Evolutionary conservation across 495 filamentous ascomycete species (phyloP).

Genomic region (Daldinia caldariorum): DNA sequence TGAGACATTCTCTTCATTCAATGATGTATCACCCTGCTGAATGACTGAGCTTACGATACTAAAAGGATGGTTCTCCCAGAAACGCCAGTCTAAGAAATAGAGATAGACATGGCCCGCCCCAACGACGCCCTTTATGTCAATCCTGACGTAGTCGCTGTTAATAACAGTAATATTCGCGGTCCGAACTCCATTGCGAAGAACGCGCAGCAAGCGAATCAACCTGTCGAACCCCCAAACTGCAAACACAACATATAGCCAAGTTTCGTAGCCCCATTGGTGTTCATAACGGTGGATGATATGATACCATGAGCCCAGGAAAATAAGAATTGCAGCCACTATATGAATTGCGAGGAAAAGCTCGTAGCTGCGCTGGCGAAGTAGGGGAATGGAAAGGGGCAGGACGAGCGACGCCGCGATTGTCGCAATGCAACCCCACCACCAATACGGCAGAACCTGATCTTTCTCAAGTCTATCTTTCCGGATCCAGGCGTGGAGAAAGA

Average conservation of each 20-base stretch:
- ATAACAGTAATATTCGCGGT: constrained; percentile 41
- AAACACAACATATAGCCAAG: constrained; percentile 51
- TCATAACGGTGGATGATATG: constrained; percentile 49
- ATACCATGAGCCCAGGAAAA: constrained; percentile 51
- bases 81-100: constrained; percentile 51
- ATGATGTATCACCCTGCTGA: neutral
- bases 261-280: constrained; percentile 48
- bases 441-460: constrained; percentile 39
- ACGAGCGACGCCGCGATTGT: constrained; percentile 38
- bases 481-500: constrained; percentile 36
- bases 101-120: constrained; percentile 50
- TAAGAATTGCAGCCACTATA: constrained; percentile 24
- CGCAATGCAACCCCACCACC: constrained; percentile 52
- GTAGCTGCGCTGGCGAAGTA: constrained; percentile 33
- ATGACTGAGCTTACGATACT: constrained; percentile 13
- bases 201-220: constrained; percentile 43
- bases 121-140: constrained; percentile 47
- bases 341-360: constrained; percentile 43
- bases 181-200: constrained; percentile 45
- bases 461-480: constrained; percentile 4
- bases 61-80: constrained; percentile 50
- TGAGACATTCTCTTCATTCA: neutral
- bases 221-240: constrained; percentile 55
- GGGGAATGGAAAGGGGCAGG: constrained; percentile 32
- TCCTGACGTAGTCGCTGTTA: constrained; percentile 47